Evolutionary conservation across 2,329 filamentous ascomycete genomes (phyloP), one percentile per base, ranked within the genome.

Genomic region (Alternaria sp.): DNA sequence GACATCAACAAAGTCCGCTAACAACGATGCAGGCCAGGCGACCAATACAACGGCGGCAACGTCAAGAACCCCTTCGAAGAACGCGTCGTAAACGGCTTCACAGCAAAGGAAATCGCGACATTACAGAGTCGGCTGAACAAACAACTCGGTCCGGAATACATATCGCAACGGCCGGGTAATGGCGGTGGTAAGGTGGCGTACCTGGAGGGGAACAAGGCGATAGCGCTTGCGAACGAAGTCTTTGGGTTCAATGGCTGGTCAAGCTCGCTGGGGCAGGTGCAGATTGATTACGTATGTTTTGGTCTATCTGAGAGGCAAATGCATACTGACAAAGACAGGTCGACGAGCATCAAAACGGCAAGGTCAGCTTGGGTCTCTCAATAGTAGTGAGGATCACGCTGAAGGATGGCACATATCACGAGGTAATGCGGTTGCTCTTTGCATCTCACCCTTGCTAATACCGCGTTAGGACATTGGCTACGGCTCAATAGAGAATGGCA

Each of bases 241-340:
- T 97, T 97, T 82, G 94, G 94, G 10, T 97, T 97, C 84, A 97
- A 97, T 81, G 94, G 94, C 73, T 99, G 96, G 96, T 97, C 93
- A 10, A 97, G 93, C 59, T 91, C 91, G n/a, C 96, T 99, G 63
- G 92, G 95, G 76, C 93, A 96, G 76, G 91, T 97, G 40, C 91
- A 97, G 77, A 92, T 98, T 63, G 96, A 99, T 80, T 98, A 96
- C 80, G 93, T 89, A 76, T 67, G 84, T 79, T 43, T n/a, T 21
- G 5, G 10, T 19, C 21, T 7, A 36, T 8, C 36, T 17, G 4
- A 13, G 19, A 10, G 13, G 17, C 3, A 21, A 13, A 44, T 4
- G 19, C 5, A 30, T 19, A 56, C 71, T 77, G 40, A 77, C 59
- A 36, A 45, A 57, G 10, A 11, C 71, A 88, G 86, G 83, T 96